Conservation (phyloP, 306 rosid genomes). For the Sesbania bispinosa region DNA sequence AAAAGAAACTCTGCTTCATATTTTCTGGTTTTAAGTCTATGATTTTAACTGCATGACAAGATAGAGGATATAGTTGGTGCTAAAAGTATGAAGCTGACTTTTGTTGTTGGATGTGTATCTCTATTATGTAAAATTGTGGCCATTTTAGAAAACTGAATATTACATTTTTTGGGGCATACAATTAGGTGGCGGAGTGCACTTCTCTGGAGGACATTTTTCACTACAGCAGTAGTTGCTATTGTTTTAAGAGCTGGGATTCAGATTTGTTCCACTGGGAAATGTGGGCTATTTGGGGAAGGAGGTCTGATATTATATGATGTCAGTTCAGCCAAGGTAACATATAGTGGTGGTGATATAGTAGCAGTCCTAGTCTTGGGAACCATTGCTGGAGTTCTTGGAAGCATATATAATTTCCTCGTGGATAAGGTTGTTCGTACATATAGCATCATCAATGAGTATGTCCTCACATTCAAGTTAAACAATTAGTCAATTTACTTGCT, state of each 20-base stretch:
- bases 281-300: conserved; percentile 91
- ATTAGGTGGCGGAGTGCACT: conserved; percentile 93
- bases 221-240: conserved; percentile 89
- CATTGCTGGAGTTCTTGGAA: conserved; percentile 79
- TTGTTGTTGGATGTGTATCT: neutral
- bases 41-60: conserved; percentile 6
- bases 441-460: conserved; percentile 87
- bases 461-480: conserved; percentile 16
- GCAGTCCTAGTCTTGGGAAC: conserved; percentile 60
- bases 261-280: conserved; percentile 61
- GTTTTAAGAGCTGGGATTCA: conserved; percentile 63
- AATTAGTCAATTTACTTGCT: neutral
- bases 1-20: neutral
- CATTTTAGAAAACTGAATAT: neutral
- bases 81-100: neutral
- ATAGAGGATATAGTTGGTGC: neutral
- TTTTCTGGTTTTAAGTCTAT: neutral
- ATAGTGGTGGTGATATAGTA: conserved; percentile 44
- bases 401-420: conserved; percentile 76
- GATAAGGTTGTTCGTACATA: conserved; percentile 86
- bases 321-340: conserved; percentile 38
- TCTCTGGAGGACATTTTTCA: conserved; percentile 89
- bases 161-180: neutral
- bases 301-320: conserved; percentile 81
- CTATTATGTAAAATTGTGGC: neutral